Percentiles rank a stretch among this genome's conserved stretches.
Evolutionary conservation across 441 rosid genomes (phyloP).

Genomic region (Francoa sonchifolia): DNA sequence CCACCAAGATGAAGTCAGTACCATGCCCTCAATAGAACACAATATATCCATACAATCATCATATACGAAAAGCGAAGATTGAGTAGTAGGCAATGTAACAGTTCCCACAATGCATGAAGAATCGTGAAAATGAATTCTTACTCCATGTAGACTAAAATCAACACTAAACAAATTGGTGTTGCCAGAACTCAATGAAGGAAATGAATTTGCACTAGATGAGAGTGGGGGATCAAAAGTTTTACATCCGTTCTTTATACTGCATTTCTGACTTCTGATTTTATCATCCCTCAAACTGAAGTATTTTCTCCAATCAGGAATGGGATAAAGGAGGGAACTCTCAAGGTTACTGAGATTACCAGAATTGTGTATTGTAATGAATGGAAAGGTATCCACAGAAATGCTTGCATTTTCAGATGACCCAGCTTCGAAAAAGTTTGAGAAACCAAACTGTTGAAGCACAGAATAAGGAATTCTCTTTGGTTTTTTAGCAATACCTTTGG

Average conservation of each 20-base stretch:
- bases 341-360: slow-evolving; percentile 43
- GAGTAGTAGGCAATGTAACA: slow-evolving; percentile 40
- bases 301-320: slow-evolving; percentile 52
- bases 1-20: slow-evolving; percentile 65
- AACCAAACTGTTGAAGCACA: slow-evolving; percentile 55
- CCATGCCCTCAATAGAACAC: slow-evolving; percentile 58
- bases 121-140: slow-evolving; percentile 80
- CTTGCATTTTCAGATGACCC: slow-evolving; percentile 33
- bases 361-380: slow-evolving; percentile 50
- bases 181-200: slow-evolving; percentile 17
- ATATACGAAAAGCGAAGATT: slow-evolving; percentile 31
- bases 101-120: slow-evolving; percentile 66
- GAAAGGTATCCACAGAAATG: slow-evolving; percentile 61
- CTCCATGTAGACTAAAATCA: slow-evolving; percentile 40
- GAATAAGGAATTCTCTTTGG: slow-evolving; percentile 25
- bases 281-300: slow-evolving; percentile 27
- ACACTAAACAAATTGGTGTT: slow-evolving; percentile 19
- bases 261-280: slow-evolving; percentile 26
- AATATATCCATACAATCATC: slow-evolving; percentile 48
- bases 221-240: slow-evolving; percentile 11
- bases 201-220: slow-evolving; percentile 12
- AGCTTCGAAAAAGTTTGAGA: slow-evolving; percentile 59
- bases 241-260: slow-evolving; percentile 24
- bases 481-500: slow-evolving; percentile 18
- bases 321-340: slow-evolving; percentile 39